Evolutionary conservation across 495 filamentous ascomycete genomes (phyloP), one percentile per base, ranked within the genome.

Genomic region (Podospora australis): DNA sequence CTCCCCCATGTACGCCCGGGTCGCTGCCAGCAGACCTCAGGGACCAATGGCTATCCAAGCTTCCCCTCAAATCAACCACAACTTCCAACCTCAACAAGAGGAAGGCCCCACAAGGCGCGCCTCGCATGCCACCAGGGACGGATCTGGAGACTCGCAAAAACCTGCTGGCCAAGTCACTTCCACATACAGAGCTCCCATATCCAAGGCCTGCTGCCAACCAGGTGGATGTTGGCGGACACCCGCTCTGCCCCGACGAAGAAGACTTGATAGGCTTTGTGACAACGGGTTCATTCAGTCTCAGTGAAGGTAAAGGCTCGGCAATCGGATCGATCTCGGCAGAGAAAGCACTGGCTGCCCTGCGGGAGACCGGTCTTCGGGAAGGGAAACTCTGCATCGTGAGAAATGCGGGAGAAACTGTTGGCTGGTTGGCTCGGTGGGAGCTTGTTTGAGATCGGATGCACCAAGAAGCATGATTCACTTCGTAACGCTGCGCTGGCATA

Each of bases 231-330:
- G 65, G 70, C 26, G 73, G 74, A 0, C 80, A 87, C 49, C 79
- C 87, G 0, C 59, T 78, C 1, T 79, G 87, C 4, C 92, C 92
- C 0, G 65, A 69, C 1, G 85, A 86, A 50, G 73, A 78, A 11
- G 88, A 96, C 58, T 70, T 96, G 23, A 85, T 98, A 30, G 92
- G 92, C 0, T 98, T 95, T 61, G 82, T 96, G 17, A 96, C 89
- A 19, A 86, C 83, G 2, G 92, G 91, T 2, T 84, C 86, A 42
- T 96, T 84, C 53, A 86, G 86, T 53, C 72, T 96, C 3, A 81
- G 79, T 5, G 79, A 89, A 49, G 92, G 91, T 1, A 76, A 74
- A 57, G 83, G 81, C 0, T 82, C 82, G 19, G 90, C 83, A 0
- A 74, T 98, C 48, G 92, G 87, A 0, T 82, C 76, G 14, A 65